Conservation (phyloP, 345 rosid species). For the Citrus unshiu region DNA sequence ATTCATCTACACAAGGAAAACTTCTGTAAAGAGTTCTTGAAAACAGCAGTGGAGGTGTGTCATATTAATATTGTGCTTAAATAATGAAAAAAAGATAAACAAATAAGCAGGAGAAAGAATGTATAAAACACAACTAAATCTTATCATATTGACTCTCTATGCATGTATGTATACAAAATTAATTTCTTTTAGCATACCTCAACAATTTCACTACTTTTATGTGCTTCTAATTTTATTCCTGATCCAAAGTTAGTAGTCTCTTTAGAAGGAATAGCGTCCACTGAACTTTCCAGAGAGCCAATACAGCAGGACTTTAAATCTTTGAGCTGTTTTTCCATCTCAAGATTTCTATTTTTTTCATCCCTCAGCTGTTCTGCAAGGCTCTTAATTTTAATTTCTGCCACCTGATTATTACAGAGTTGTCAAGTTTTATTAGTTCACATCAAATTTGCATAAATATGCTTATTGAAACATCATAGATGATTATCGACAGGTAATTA, state of each 20-base stretch:
- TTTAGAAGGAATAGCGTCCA: conserved; percentile 20
- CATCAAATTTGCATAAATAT: background rate
- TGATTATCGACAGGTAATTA: background rate
- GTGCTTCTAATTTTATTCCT: conserved; percentile 16
- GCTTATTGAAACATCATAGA: background rate
- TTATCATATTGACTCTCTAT: background rate
- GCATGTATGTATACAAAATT: background rate
- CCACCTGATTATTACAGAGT: conserved; percentile 40
- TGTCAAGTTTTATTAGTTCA: background rate
- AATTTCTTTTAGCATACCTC: conserved; percentile 28
- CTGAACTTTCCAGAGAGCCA: conserved; percentile 27
- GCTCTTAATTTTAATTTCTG: conserved; percentile 52
- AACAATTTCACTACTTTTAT: conserved; percentile 12
- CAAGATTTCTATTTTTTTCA: conserved; percentile 46
- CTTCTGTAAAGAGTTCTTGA: background rate
- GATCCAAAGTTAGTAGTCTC: conserved; percentile 20
- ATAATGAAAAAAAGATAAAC: background rate
- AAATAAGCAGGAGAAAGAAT: background rate
- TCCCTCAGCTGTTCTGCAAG: conserved; percentile 45
- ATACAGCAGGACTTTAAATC: conserved; percentile 44
- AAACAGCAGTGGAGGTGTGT: background rate
- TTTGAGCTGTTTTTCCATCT: conserved; percentile 51
- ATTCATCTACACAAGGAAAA: conserved; percentile 16
- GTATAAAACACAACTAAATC: background rate
- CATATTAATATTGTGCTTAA: background rate